Conservation (phyloP, 2,329 filamentous ascomycete genomes). For the Pseudopithomyces chartarum region DNA sequence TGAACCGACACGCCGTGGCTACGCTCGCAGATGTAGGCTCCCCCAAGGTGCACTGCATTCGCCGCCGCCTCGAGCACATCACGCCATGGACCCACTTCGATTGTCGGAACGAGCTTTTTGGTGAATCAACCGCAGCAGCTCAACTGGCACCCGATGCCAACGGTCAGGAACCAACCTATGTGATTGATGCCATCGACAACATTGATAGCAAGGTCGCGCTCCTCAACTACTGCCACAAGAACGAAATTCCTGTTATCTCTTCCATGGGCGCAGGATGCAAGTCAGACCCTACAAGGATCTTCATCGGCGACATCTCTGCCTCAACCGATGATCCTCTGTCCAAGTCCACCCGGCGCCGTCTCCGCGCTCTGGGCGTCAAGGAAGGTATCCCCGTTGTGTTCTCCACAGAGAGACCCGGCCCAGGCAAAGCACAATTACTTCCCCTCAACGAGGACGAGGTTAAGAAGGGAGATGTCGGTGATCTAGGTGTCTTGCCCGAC, state of each 20-base stretch:
- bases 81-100: conserved; percentile 93
- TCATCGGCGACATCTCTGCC: conserved; percentile 87
- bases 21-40: conserved; percentile 92
- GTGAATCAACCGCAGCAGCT: conserved; percentile 65
- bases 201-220: conserved; percentile 95
- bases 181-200: conserved; percentile 98
- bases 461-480: conserved; percentile 80
- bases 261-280: conserved; percentile 98
- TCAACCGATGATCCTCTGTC: conserved; percentile 90
- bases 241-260: conserved; percentile 81
- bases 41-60: conserved; percentile 86
- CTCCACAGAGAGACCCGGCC: conserved; percentile 86
- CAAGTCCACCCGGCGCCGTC: conserved; percentile 76
- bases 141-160: conserved; percentile 70
- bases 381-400: conserved; percentile 90
- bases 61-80: conserved; percentile 79
- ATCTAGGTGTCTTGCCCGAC: conserved; percentile 86
- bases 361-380: conserved; percentile 77
- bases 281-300: conserved; percentile 80
- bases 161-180: conserved; percentile 74
- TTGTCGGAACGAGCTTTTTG: conserved; percentile 82
- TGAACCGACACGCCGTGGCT: conserved; percentile 95
- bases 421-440: conserved; percentile 87
- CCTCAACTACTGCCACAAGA: conserved; percentile 82
- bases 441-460: conserved; percentile 89